Evolutionary conservation across 306 rosid species (phyloP).

Genomic region (Cucumis melo): DNA sequence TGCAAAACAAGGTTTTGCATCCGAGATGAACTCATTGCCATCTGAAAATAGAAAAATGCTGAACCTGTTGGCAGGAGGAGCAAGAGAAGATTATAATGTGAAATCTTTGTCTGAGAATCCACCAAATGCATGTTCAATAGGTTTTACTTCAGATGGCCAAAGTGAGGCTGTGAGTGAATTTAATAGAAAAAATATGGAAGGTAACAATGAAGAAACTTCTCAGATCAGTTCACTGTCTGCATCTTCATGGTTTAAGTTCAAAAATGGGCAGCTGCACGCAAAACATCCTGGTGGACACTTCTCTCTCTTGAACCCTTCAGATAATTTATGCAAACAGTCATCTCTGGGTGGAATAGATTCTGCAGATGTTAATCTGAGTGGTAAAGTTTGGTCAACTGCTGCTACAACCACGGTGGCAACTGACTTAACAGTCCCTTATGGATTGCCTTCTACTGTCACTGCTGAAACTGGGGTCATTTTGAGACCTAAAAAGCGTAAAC

Average conservation of each 20-base stretch:
- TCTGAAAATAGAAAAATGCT: constrained; percentile 12
- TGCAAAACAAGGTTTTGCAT: constrained; percentile 12
- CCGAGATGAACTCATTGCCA: constrained; percentile 8
- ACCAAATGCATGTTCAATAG: constrained; percentile 18
- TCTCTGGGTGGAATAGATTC: constrained; percentile 17
- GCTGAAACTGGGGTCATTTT: constrained; percentile 8
- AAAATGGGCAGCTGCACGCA: constrained; percentile 24
- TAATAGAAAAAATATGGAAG: constrained; percentile 13
- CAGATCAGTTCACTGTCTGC: constrained; percentile 10
- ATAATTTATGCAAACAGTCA: constrained; percentile 15
- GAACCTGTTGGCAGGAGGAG: constrained; percentile 21
- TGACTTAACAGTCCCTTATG: constrained; percentile 15
- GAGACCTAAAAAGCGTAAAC: constrained; percentile 40
- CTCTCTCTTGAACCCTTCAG: constrained; percentile 22
- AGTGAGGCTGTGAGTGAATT: constrained; percentile 19
- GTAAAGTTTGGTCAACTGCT: constrained; percentile 20
- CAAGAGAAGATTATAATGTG: constrained; percentile 22
- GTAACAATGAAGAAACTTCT: constrained; percentile 16
- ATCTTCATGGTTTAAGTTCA: constrained; percentile 28
- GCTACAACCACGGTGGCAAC: constrained; percentile 10
- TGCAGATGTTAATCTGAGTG: constrained; percentile 18
- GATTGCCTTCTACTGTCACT: constrained; percentile 12
- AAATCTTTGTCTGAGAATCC: constrained; percentile 11
- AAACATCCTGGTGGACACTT: constrained; percentile 17
- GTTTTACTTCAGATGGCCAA: constrained; percentile 13